Evolutionary conservation across 75 land plant species (phyloP), one percentile per base, ranked within the genome.

Genomic region (Pinus tabuliformis): DNA sequence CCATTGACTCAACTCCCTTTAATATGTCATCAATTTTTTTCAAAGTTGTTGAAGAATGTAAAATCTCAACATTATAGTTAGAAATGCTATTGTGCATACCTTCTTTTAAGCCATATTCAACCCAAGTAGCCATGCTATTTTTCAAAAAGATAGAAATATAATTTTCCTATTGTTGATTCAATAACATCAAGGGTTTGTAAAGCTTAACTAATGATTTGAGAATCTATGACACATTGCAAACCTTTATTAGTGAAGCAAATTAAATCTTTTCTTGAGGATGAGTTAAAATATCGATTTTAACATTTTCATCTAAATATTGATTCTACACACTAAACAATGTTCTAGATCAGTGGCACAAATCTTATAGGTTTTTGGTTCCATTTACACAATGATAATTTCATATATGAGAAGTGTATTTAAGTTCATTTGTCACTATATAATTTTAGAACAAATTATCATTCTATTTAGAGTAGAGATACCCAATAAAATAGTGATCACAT

Each of bases 201-300:
- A 71, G 73, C 21, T 71, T 52, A 4, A 22, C 21, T 52, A 54
- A 45, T 21, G 26, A 49, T 18, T 54, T 71, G 16, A 71, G 56
- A 21, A 71, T 52, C 73, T 71, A 21, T n/a, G 56, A 71, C 54
- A 71, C 56, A n/a, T 16, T 71, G 56, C 39, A 71, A 71, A 71
- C n/a, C 73, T 71, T 54, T 52, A 21, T 16, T 37, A 71, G 21
- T 52, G 73, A 42, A 71, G 73, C 56, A 49, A 45, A 71, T 49
- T 71, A 71, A 37, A 21, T 45, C 26, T 71, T 71, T 21, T 54
- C 73, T 71, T 71, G 52, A 45, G 73, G 73, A 71, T 71, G 73
- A 11, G 24, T 28, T 0, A 71, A 37, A 49, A 71, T 49, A 71
- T 71, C 24, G 22, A 49, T 71, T 14, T 71, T 21, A 71, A 71